These are phyloP conservation scores for Hanseniaspora hatyaiensis DNA, from an alignment of 805 yeast species.

Conservation along the genomic window DNA sequence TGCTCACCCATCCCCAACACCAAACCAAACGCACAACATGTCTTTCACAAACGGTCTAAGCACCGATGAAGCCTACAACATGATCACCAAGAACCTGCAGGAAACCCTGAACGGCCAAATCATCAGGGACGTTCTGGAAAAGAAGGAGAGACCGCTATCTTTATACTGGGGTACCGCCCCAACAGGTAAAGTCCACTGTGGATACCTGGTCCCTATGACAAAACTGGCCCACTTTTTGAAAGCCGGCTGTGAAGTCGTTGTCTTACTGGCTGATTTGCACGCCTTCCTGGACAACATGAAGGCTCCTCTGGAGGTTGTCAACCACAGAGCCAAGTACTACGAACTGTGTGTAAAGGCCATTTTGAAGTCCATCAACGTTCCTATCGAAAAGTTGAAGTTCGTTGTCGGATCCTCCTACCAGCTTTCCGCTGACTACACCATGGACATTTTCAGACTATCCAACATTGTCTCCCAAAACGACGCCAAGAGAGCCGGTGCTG, in stretches of 20 bases:
- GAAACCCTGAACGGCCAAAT: conserved; percentile 84
- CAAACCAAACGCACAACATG: conserved; percentile 13
- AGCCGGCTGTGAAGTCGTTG: conserved; percentile 92
- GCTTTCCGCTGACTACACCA: conserved; percentile 58
- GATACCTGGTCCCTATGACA: conserved; percentile 96
- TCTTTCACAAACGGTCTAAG: conserved; percentile 25
- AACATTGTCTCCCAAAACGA: conserved; percentile 85
- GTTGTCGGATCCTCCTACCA: conserved; percentile 88
- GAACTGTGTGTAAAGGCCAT: conserved; percentile 75
- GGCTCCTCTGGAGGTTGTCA: conserved; percentile 87
- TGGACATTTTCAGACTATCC: conserved; percentile 80
- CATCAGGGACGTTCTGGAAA: conserved; percentile 71
- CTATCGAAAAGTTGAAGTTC: conserved; percentile 76
- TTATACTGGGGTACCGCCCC: conserved; percentile 99
- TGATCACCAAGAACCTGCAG: conserved; percentile 78
- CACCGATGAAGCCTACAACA: conserved; percentile 53
- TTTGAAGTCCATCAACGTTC: conserved; percentile 74
- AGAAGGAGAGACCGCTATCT: conserved; percentile 67
- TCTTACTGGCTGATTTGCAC: conserved; percentile 86
- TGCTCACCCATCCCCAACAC: no score
- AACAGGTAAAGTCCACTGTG: conserved; percentile 97
- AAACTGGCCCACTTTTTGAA: conserved; percentile 86
- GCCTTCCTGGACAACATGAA: conserved; percentile 97
- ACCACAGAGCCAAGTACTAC: conserved; percentile 81
- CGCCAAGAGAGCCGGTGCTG: conserved; percentile 98